phyloP scores from a whole-genome alignment of 106 monocot genomes.

The Iris macrosiphon region DNA sequence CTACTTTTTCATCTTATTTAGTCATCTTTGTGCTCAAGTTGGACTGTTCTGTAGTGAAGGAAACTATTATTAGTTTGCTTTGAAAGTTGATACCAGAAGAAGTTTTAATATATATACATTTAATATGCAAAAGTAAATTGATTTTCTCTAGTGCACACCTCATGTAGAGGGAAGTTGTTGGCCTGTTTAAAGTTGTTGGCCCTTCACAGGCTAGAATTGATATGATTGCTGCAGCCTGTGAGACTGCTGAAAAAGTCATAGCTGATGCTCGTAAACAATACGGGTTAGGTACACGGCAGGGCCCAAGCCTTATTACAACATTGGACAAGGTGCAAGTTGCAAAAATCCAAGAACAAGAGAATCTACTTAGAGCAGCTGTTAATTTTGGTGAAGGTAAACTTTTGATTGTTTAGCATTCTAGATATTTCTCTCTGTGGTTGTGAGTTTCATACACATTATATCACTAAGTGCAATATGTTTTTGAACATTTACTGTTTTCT shows the following conservation, averaged over 20 bases:
- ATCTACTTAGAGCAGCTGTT: slow-evolving; percentile 63
- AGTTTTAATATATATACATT: too few relatives aligned
- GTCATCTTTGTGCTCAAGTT: too few relatives aligned
- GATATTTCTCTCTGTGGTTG: neutral
- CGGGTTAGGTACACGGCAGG: slow-evolving; percentile 86
- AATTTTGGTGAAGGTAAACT: slow-evolving; percentile 91
- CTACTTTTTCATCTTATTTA: too few relatives aligned
- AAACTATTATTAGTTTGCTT: too few relatives aligned
- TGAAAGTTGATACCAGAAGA: too few relatives aligned
- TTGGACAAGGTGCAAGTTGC: slow-evolving; percentile 86
- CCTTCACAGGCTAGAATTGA: slow-evolving; percentile 85
- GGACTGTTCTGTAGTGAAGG: too few relatives aligned
- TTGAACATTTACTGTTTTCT: too few relatives aligned
- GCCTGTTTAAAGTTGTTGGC: too few relatives aligned
- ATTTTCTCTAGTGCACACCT: too few relatives aligned
- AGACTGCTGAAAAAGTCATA: slow-evolving; percentile 91
- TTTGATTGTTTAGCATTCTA: neutral
- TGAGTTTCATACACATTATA: neutral
- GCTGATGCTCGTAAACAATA: slow-evolving; percentile 73
- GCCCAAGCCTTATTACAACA: slow-evolving; percentile 53
- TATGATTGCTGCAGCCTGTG: slow-evolving; percentile 84
- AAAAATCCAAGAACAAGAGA: slow-evolving; percentile 97
- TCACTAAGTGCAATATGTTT: too few relatives aligned
- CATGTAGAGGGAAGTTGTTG: too few relatives aligned
- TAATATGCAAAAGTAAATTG: too few relatives aligned